These are phyloP conservation scores for Physcomitrium patens DNA, from an alignment of 225 moss, liverwort and hornwort genomes.

Conservation along the genomic window DNA sequence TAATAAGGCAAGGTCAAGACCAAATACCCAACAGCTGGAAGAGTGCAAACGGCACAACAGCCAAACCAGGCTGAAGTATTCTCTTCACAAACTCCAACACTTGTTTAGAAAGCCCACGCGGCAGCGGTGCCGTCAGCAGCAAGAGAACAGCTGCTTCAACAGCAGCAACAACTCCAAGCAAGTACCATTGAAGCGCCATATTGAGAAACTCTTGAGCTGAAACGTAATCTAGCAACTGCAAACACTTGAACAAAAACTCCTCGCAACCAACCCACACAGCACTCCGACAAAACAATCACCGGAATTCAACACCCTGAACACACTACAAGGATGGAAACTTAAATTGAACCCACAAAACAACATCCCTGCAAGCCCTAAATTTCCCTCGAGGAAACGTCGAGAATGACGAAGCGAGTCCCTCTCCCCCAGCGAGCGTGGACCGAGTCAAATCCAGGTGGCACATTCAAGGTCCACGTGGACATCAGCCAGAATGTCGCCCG, in stretches of 20 bases:
- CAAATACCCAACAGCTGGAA: conserved; percentile 81
- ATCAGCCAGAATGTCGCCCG: too few species aligned
- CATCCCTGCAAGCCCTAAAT: too few species aligned
- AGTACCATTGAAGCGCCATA: conserved; percentile 84
- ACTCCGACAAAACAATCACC: too few species aligned
- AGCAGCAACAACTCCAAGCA: conserved; percentile 62
- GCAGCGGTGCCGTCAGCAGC: conserved; percentile 64
- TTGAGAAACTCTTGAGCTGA: not conserved
- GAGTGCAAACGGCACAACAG: conserved; percentile 78
- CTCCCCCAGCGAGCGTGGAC: too few species aligned
- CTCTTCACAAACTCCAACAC: conserved; percentile 54
- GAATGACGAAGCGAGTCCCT: too few species aligned
- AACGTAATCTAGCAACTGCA: conserved; percentile 15
- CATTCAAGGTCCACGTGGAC: too few species aligned
- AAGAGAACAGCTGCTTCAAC: conserved; percentile 62
- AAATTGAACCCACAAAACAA: too few species aligned
- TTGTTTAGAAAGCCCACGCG: conserved; percentile 36
- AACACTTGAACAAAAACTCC: not conserved
- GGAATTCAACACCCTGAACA: too few species aligned
- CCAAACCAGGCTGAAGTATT: conserved; percentile 67
- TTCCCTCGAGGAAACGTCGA: too few species aligned
- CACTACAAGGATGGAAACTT: too few species aligned
- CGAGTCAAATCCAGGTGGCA: too few species aligned
- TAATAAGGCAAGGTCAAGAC: not conserved
- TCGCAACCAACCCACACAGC: too few species aligned